A percentile compares a stretch with the other conserved stretches of the same genome.
Conservation (phyloP, 2,329 filamentous ascomycete genomes). For the Hymenoscyphus linearis region DNA sequence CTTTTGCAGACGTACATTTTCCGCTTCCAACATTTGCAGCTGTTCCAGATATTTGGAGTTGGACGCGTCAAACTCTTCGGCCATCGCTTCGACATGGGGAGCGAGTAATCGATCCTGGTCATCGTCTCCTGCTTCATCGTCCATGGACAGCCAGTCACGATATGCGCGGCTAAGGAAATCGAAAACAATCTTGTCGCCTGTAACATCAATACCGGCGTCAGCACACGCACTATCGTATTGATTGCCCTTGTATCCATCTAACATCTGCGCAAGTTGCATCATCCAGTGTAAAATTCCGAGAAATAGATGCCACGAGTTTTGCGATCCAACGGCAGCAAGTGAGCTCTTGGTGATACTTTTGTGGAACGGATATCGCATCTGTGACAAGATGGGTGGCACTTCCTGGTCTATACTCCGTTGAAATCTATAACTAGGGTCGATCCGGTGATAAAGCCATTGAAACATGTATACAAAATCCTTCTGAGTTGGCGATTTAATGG, state of each 20-base stretch:
- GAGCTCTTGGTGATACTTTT: constrained; percentile 95
- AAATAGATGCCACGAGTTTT: constrained; percentile 89
- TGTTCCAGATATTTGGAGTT: constrained; percentile 84
- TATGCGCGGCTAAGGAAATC: constrained; percentile 87
- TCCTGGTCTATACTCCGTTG: constrained; percentile 94
- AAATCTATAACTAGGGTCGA: constrained; percentile 90
- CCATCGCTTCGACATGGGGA: constrained; percentile 85
- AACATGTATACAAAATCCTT: constrained; percentile 99
- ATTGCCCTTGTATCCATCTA: constrained; percentile 73
- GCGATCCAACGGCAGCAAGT: constrained; percentile 87
- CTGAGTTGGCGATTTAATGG: constrained; percentile 88
- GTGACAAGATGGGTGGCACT: constrained; percentile 86
- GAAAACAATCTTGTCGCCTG: constrained; percentile 88
- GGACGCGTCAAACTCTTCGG: constrained; percentile 74
- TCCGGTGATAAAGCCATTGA: constrained; percentile 93
- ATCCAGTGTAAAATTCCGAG: constrained; percentile 95
- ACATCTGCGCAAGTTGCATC: constrained; percentile 95
- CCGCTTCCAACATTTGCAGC: constrained; percentile 77
- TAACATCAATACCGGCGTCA: constrained; percentile 82
- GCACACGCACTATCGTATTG: constrained; percentile 87
- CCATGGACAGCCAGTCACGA: constrained; percentile 87
- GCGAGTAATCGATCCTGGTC: constrained; percentile 71
- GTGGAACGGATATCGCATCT: constrained; percentile 90
- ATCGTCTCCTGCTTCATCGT: constrained; percentile 83
- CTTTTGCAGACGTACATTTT: constrained; percentile 72